These are phyloP conservation scores for Aureobasidium uvarum DNA, from an alignment of 2,329 filamentous ascomycete genomes.

Conservation along the genomic window DNA sequence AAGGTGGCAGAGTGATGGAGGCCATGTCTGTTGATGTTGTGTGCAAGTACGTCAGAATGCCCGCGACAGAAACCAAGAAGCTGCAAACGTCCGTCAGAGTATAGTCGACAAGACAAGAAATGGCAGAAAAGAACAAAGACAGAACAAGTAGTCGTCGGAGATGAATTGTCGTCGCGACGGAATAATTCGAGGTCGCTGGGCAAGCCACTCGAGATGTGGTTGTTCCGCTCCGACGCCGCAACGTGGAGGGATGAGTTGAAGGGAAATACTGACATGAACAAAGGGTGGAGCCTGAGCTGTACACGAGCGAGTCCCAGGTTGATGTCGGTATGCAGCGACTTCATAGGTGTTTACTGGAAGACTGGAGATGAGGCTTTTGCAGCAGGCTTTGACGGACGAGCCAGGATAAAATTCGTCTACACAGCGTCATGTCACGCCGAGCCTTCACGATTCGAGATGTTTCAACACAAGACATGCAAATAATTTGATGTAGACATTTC, in stretches of 20 bases:
- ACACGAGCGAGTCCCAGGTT: neutral
- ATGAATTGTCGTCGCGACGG: neutral
- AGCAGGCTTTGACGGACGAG: too few species aligned
- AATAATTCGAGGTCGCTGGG: neutral
- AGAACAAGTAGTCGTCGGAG: neutral
- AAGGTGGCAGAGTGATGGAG: constrained; percentile 29
- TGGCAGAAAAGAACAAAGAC: neutral
- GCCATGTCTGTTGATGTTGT: constrained; percentile 15
- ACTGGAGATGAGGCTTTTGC: neutral
- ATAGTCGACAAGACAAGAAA: too few species aligned
- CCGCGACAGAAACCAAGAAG: neutral
- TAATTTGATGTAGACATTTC: neutral
- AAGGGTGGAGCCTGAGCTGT: neutral
- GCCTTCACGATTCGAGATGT: neutral
- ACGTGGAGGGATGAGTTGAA: neutral
- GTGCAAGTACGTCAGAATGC: neutral
- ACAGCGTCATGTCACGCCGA: neutral
- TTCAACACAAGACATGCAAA: neutral
- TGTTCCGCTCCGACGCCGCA: constrained; percentile 14
- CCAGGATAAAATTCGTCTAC: neutral
- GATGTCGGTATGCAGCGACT: neutral
- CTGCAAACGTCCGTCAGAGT: neutral
- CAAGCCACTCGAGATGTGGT: neutral
- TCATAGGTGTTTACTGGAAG: neutral
- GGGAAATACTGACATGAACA: neutral